Evolutionary conservation across 768 basidiomycete genomes (phyloP), one percentile per base, ranked within the genome.

Genomic region (Kwoniella europaea): DNA sequence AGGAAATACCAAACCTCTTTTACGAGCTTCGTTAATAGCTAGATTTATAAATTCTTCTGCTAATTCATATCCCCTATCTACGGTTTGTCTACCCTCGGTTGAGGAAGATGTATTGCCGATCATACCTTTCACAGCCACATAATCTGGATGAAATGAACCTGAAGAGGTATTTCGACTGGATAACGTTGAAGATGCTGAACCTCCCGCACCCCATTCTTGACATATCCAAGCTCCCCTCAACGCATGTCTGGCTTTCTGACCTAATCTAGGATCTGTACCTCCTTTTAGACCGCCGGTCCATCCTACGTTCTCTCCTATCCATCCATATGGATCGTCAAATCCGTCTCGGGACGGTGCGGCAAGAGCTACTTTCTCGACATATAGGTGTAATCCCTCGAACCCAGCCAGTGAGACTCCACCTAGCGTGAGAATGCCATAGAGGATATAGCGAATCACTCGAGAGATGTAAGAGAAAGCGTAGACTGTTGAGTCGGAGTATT

Each of bases 191-290:
- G 70, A 60, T 1, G 64, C 70, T 12, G 74, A 67, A 12, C 71
- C 69, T 4, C 81, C 81, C 18, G 72, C 74, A 16, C 81, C 81
- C 68, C 71, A 75, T 43, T 78, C 71, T 60, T 81, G 77, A 64
- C 77, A 77, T 15, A 80, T 76, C 81, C 81, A 82, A 41, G 81
- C 81, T 6, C 76, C 79, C 58, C 81, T 63, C 18, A 82, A 60
- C 5, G 78, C 76, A 72, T 79, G 78, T 16, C 81, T 69, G 10
- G 73, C 78, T 68, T 78, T 79, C 61, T 76, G 76, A 16, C 81
- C 79, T 4, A 82, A 68, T 57, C 69, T 16, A 4, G 79, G 70
- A 54, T 80, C 76, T 27, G 81, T 82, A 2, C 81, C 81, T 18
- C 79, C 79, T 16, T 65, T 65, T 6, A 59, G 63, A 7, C 79